Evolutionary conservation across 108 stramenopile genomes (phyloP).

Genomic region (Fistulifera pelliculosa): DNA sequence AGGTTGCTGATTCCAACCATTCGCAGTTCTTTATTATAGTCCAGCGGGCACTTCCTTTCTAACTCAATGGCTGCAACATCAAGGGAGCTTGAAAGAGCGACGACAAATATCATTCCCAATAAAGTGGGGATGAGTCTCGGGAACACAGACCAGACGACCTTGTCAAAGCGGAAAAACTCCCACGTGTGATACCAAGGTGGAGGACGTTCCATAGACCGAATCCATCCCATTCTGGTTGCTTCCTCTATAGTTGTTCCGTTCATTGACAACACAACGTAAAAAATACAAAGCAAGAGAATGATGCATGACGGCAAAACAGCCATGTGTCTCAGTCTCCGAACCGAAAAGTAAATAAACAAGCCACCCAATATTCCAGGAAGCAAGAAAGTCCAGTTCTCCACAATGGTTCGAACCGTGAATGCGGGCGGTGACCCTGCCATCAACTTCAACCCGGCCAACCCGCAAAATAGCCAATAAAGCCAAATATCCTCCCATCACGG

Average conservation of each 20-base stretch:
- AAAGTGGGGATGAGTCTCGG: conserved; percentile 53
- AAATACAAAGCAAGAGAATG: conserved; percentile 49
- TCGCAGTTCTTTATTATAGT: conserved; percentile 88
- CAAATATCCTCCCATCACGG: conserved; percentile 94
- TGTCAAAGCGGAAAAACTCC: conserved; percentile 70
- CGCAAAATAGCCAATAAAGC: conserved; percentile 99
- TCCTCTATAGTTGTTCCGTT: conserved; percentile 52
- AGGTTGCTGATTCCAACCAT: conserved; percentile 91
- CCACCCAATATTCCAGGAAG: conserved; percentile 84
- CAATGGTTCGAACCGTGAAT: conserved; percentile 30
- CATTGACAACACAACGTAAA: conserved; percentile 60
- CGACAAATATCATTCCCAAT: conserved; percentile 89
- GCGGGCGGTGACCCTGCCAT: conserved; percentile 41
- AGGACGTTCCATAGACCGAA: conserved; percentile 42
- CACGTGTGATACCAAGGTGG: conserved; percentile 73
- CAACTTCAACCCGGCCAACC: conserved; percentile 80
- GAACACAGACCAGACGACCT: conserved; percentile 69
- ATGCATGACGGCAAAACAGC: conserved; percentile 79
- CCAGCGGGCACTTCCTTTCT: conserved; percentile 84
- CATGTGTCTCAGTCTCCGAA: conserved; percentile 66
- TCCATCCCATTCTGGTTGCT: conserved; percentile 74
- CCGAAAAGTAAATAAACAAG: conserved; percentile 53
- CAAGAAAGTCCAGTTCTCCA: conserved; percentile 38
- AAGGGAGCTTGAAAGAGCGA: conserved; percentile 88
- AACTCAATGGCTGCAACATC: conserved; percentile 98